Evolutionary conservation across 1,284 basidiomycete genomes (phyloP), one percentile per base, ranked within the genome.

Genomic region (Puccinia horiana): DNA sequence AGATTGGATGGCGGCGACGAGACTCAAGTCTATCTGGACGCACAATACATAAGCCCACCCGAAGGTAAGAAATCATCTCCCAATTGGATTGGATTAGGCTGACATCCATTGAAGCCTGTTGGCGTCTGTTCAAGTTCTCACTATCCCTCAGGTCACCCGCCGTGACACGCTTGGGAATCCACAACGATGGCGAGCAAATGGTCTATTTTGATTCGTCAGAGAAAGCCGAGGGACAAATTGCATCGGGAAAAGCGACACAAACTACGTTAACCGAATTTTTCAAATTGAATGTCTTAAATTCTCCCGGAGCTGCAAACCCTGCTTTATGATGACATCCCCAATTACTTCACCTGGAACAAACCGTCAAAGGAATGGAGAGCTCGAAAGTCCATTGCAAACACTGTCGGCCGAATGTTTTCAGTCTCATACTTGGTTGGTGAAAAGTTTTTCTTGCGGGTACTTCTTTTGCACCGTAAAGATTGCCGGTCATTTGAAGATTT

Each of bases 41-140:
- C 86, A 2, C 85, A 88, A 0, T 90, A 89, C 80, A 85, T 90
- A 32, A 85, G 86, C n/a, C 84, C 88, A 14, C 69, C 85, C 3
- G 88, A 89, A 78, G 88, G 87, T 18, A 72, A 77, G 5, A 88
- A 87, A 87, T 86, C 86, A 8, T 85, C 89, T 54, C 84, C 26
- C 32, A 12, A 32, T 63, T 29, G n/a, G 16, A 8, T 32, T 20
- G 26, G 26, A 12, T 16, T n/a, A 4, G 16, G 26, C 26, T 37
- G 26, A 63, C n/a, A 32, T 14, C 14, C 12, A 26, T 63, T 18
- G 6, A 52, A 76, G 75, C 75, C 26, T 20, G 16, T 20, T 76
- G 75, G 75, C 4, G 42, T 1, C 14, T 76, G 12, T 76, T 63
- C 29, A n/a, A 61, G 16, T 76, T 40, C 58, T 16, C 37, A n/a